Evolutionary conservation across 2,329 filamentous ascomycete species (phyloP), one percentile per base, ranked within the genome.

Genomic region (Penicillium sp.): DNA sequence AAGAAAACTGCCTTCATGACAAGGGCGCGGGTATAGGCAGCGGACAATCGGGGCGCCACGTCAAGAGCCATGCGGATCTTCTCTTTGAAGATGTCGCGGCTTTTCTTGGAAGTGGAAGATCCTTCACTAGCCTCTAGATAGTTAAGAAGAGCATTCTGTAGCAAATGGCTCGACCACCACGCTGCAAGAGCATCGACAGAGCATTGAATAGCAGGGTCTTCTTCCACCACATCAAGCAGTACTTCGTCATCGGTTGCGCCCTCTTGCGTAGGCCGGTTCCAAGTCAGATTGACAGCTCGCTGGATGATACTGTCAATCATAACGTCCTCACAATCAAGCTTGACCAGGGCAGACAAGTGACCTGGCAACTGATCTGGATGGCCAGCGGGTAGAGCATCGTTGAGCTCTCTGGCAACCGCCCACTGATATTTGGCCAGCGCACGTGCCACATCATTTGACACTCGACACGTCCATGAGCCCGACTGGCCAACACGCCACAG

Each of bases 151-250:
- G 82, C 83, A 48, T 79, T 78, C 59, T 90, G 86, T 34, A 95
- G 72, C 9, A 81, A 76, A 47, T 85, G 76, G 54, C 82, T 88
- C 0, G 90, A 94, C 74, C 84, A 93, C 90, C 90, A 96, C 2
- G 90, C 88, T 5, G 90, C 88, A 44, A 96, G 81, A 9, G 89
- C 90, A 67, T 96, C 91, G 55, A 96, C 80, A 0, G 90, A 88
- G 13, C 88, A 93, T 45, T 86, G 82, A 51, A 96, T 87, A 3
- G 89, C 85, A 45, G 82, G 81, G 61, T 96, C 91, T 50, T 93
- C 86, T 3, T 93, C 86, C 1, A 95, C 88, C 5, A 81, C 78
- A 63, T 94, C 86, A 77, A 94, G 86, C 41, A 86, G 82, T 45
- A 85, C 82, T 53, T 88, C 85, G 24, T 77, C 74, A 3, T 78